Percentiles rank a stretch among this genome's conserved stretches.
phyloP scores from a whole-genome alignment of 345 rosid species.

The Rhodamnia rubescens region DNA sequence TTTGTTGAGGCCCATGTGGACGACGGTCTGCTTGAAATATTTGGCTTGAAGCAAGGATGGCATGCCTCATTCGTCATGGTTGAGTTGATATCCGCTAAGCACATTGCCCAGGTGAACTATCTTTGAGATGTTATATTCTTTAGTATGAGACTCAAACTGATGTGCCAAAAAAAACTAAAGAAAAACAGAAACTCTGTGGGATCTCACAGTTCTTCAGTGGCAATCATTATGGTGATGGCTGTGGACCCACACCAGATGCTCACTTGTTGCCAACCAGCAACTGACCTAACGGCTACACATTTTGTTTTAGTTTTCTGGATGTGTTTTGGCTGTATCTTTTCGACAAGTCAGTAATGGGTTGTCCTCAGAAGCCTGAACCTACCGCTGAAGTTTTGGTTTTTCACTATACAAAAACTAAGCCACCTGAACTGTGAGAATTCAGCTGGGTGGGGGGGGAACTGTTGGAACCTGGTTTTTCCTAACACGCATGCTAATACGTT shows the following conservation, averaged over 20 bases:
- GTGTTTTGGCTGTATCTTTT: not conserved
- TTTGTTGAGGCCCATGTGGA: constrained; percentile 91
- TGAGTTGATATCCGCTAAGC: constrained; percentile 96
- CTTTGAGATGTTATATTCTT: not conserved
- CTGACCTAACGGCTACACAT: not conserved
- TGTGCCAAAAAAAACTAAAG: not conserved
- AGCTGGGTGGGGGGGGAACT: not conserved
- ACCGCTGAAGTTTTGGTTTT: not conserved
- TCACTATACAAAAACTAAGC: too few relatives aligned
- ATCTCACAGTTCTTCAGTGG: not conserved
- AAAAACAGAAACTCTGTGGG: not conserved
- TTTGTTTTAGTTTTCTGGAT: not conserved
- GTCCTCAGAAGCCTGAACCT: not conserved
- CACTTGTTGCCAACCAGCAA: not conserved
- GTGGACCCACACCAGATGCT: not conserved
- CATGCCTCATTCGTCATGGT: constrained; percentile 99
- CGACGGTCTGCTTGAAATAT: constrained; percentile 92
- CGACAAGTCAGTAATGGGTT: not conserved
- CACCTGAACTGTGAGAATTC: too few relatives aligned
- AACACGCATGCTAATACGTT: not conserved
- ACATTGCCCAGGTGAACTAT: constrained; percentile 80
- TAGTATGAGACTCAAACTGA: not conserved
- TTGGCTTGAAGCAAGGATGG: constrained; percentile 97
- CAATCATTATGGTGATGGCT: not conserved
- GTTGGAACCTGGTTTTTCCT: not conserved